Evolutionary conservation across 257 asterid species (phyloP).

Genomic region (Fraxinus excelsior): DNA sequence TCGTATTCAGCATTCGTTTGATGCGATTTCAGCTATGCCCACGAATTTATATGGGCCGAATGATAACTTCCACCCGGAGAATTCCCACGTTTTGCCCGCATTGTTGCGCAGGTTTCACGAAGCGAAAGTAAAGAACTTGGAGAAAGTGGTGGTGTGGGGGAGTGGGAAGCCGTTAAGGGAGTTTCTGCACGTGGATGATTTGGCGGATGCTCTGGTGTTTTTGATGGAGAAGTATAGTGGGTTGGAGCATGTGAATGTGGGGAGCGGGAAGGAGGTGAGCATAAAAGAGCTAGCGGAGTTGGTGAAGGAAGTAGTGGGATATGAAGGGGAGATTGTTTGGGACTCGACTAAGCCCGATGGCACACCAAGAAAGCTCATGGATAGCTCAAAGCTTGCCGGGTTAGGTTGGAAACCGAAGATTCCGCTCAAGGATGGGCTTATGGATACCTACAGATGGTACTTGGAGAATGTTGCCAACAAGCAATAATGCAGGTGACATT

Average conservation of each 20-base stretch:
- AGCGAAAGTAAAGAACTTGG: slow-evolving; percentile 53
- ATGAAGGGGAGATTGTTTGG: slow-evolving; percentile 80
- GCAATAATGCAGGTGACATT: slow-evolving; percentile 43
- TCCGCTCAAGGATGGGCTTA: slow-evolving; percentile 71
- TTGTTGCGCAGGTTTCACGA: slow-evolving; percentile 81
- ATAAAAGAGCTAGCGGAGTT: slow-evolving; percentile 83
- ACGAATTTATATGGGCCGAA: slow-evolving; percentile 79
- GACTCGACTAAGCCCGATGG: slow-evolving; percentile 91
- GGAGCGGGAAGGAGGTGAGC: slow-evolving; percentile 88
- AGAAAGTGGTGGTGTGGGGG: slow-evolving; percentile 90
- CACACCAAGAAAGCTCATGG: slow-evolving; percentile 96
- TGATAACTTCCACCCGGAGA: slow-evolving; percentile 89
- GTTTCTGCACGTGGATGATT: slow-evolving; percentile 85
- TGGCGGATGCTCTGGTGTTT: slow-evolving; percentile 78
- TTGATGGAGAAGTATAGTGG: slow-evolving; percentile 72
- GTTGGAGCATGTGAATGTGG: slow-evolving; percentile 86
- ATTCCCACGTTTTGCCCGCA: slow-evolving; percentile 90
- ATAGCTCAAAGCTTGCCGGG: slow-evolving; percentile 66
- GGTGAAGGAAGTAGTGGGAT: slow-evolving; percentile 89
- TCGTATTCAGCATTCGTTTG: slow-evolving; percentile 66
- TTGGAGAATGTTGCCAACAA: slow-evolving; percentile 56
- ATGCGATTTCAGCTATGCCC: slow-evolving; percentile 90
- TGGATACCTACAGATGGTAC: slow-evolving; percentile 73
- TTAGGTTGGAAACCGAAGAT: slow-evolving; percentile 87
- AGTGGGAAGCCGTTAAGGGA: slow-evolving; percentile 88